Evolutionary conservation across 2,329 filamentous ascomycete species (phyloP).

Genomic region (Fusarium verticillioides): DNA sequence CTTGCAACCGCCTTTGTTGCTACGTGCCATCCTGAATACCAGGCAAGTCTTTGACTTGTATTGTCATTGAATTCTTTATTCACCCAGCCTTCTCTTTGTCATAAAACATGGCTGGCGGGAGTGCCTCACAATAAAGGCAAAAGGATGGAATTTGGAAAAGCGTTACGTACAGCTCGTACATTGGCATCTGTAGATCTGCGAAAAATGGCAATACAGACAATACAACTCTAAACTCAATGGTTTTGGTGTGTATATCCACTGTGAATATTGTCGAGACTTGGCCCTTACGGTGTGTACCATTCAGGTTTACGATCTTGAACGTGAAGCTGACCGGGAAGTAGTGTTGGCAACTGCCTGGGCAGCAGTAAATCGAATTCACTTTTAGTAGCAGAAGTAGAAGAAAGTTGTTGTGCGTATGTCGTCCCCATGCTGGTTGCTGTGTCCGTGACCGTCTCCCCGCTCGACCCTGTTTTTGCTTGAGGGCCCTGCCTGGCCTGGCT

Average conservation of each 20-base stretch:
- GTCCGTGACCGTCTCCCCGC: neutral
- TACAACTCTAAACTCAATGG: constrained; percentile 9
- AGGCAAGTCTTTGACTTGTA: neutral
- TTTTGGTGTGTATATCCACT: neutral
- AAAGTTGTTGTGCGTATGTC: neutral
- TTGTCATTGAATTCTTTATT: neutral
- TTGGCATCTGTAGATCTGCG: constrained; percentile 21
- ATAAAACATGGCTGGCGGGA: constrained; percentile 1
- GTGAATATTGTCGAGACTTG: neutral
- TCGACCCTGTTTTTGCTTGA: constrained; percentile 1
- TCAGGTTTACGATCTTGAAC: neutral
- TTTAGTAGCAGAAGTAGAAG: neutral
- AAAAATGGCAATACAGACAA: constrained; percentile 17
- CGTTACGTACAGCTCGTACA: constrained; percentile 10
- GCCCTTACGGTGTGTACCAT: neutral
- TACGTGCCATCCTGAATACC: constrained; percentile 8
- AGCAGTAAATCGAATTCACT: constrained; percentile 2
- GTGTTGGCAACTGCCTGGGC: neutral
- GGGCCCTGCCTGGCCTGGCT: neutral
- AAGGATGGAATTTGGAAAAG: constrained; percentile 1
- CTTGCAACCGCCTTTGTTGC: constrained; percentile 4
- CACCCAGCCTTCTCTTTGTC: neutral
- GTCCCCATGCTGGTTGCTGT: neutral
- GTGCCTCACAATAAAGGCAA: neutral
- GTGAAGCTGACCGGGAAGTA: neutral